A percentile compares a stretch with the other conserved stretches of the same genome.
Conservation (phyloP, 257 asterid species). For the Jasminum sambac region DNA sequence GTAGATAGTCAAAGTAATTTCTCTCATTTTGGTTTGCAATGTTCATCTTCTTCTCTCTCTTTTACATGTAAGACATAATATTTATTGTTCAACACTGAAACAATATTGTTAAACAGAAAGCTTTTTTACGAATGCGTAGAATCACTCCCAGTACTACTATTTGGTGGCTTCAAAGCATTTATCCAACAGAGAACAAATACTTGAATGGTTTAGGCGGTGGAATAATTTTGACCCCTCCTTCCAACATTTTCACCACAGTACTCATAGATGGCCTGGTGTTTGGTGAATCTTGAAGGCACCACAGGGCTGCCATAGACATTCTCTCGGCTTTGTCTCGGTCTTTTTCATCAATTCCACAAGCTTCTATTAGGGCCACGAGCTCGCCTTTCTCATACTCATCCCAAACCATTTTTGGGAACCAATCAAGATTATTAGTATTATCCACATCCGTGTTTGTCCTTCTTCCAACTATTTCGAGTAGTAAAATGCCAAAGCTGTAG, state of each 20-base stretch:
- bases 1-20: too few species aligned
- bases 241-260: constrained; percentile 42
- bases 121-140: constrained; percentile 21
- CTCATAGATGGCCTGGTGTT: constrained; percentile 37
- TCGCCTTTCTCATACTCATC: constrained; percentile 34
- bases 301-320: constrained; percentile 35
- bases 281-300: constrained; percentile 42
- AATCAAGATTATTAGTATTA: constrained; percentile 25
- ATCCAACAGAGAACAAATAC: constrained; percentile 30
- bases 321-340: constrained; percentile 32
- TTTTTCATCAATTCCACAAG: constrained; percentile 31
- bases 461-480: constrained; percentile 42
- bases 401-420: constrained; percentile 45
- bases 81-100: too few species aligned
- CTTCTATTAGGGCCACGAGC: constrained; percentile 17
- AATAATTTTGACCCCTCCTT: constrained; percentile 38
- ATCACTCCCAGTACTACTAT: constrained; percentile 15
- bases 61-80: too few species aligned
- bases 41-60: too few species aligned
- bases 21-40: too few species aligned
- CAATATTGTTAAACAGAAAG: too few species aligned
- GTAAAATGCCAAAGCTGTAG: constrained; percentile 39
- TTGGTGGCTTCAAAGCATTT: constrained; percentile 23
- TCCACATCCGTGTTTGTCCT: constrained; percentile 31
- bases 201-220: constrained; percentile 45